phyloP scores from a whole-genome alignment of 352 stramenopile genomes.

The Phytopythium ostracodes region DNA sequence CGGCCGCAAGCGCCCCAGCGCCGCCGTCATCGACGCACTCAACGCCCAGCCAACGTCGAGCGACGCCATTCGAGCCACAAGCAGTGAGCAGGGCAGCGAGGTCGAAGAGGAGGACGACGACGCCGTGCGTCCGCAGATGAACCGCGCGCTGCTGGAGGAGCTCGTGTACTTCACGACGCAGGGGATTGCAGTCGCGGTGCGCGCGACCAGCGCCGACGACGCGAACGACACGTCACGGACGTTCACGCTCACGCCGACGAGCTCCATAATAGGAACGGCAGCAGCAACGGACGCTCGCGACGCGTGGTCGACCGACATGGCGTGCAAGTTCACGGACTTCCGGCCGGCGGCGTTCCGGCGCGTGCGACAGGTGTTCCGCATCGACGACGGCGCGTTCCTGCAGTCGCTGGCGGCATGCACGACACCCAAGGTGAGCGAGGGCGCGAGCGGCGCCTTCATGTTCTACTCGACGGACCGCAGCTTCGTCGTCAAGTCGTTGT shows the following conservation, averaged over 20 bases:
- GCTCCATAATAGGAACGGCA: background rate
- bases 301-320: slow-evolving; percentile 29
- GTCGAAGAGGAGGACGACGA: slow-evolving; percentile 43
- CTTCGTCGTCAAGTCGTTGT: slow-evolving; percentile 82
- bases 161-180: slow-evolving; percentile 77
- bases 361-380: slow-evolving; percentile 49
- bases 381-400: slow-evolving; percentile 51
- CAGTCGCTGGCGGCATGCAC: slow-evolving; percentile 54
- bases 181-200: slow-evolving; percentile 59
- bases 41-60: background rate
- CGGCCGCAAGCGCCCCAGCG: background rate
- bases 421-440: slow-evolving; percentile 76
- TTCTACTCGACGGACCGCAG: slow-evolving; percentile 77
- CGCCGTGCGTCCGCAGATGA: slow-evolving; percentile 69
- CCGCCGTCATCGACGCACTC: slow-evolving; percentile 15
- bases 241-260: slow-evolving; percentile 36
- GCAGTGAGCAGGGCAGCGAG: background rate
- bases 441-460: slow-evolving; percentile 76
- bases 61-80: background rate
- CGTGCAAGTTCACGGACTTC: slow-evolving; percentile 68
- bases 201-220: slow-evolving; percentile 13
- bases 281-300: background rate
- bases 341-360: slow-evolving; percentile 41
- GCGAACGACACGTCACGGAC: slow-evolving; percentile 18
- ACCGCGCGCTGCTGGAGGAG: slow-evolving; percentile 68